Conservation (phyloP, 2,329 filamentous ascomycete species). For the Fusarium euwallaceae region DNA sequence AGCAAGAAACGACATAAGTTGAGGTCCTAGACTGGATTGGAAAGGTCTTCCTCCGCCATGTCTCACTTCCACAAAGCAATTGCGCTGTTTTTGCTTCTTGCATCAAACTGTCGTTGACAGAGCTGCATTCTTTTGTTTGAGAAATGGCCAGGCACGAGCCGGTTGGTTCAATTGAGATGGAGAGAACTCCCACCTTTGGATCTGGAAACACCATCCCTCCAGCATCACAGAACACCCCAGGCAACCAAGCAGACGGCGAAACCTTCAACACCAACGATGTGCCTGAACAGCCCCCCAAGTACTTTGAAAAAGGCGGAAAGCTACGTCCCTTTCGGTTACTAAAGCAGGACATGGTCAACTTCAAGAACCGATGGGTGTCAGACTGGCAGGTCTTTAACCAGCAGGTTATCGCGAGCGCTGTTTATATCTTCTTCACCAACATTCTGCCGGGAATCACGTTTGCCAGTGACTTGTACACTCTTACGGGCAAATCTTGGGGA, state of each 20-base stretch:
- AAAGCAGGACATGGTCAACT: slow-evolving; percentile 61
- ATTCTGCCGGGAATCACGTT: slow-evolving; percentile 76
- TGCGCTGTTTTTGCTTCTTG: not conserved
- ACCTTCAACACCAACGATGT: not conserved
- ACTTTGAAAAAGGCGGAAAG: slow-evolving; percentile 56
- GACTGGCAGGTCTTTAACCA: slow-evolving; percentile 74
- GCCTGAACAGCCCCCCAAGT: slow-evolving; percentile 13
- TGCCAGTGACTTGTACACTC: slow-evolving; percentile 72
- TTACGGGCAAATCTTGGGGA: slow-evolving; percentile 74
- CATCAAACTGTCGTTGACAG: not conserved
- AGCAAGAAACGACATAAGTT: slow-evolving; percentile 12
- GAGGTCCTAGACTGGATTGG: not conserved
- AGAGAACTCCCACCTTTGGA: slow-evolving; percentile 20
- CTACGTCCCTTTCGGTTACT: slow-evolving; percentile 67
- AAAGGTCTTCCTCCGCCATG: slow-evolving; percentile 6
- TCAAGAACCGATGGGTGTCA: slow-evolving; percentile 62
- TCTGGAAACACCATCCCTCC: slow-evolving; percentile 25
- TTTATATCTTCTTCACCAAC: slow-evolving; percentile 78
- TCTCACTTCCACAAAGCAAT: not conserved
- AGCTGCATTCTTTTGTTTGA: not conserved
- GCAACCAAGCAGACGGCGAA: not conserved
- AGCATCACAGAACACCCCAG: slow-evolving; percentile 9
- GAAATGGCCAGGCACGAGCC: slow-evolving; percentile 15
- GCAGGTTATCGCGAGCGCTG: slow-evolving; percentile 71
- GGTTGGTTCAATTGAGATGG: slow-evolving; percentile 15